Conservation (phyloP, 768 basidiomycete genomes). For the Epithele typhae region DNA sequence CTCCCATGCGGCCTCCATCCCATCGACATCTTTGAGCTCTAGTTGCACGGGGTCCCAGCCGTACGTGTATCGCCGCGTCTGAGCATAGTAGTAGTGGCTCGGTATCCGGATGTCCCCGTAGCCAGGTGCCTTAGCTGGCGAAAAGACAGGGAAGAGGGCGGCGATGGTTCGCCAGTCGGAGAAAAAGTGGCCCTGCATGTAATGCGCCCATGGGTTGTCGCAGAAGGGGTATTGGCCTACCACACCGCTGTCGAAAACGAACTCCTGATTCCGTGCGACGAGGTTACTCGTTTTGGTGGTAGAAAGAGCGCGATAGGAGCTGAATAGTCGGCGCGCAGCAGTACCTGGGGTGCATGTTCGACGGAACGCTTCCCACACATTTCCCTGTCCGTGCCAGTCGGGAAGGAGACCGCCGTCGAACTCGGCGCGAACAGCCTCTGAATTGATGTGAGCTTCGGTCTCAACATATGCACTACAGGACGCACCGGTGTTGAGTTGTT, state of each 20-base stretch:
- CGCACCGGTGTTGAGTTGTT: constrained; percentile 11
- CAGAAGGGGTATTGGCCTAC: constrained; percentile 80
- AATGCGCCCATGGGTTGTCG: constrained; percentile 73
- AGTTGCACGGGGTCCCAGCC: constrained; percentile 81
- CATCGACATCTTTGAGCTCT: constrained; percentile 71
- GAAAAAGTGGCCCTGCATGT: constrained; percentile 93
- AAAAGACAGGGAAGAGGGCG: constrained; percentile 89
- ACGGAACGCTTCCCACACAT: constrained; percentile 92
- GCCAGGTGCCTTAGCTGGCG: constrained; percentile 82
- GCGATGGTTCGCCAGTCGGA: constrained; percentile 92
- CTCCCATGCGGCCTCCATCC: constrained; percentile 87
- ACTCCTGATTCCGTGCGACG: constrained; percentile 40
- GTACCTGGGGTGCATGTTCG: constrained; percentile 82
- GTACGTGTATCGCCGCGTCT: constrained; percentile 79
- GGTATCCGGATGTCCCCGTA: constrained; percentile 92
- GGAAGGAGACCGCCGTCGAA: constrained; percentile 51
- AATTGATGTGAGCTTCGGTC: background rate
- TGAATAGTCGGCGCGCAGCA: constrained; percentile 78
- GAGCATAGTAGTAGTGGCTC: constrained; percentile 93
- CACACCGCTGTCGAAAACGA: constrained; percentile 57
- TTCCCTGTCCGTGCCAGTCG: constrained; percentile 83
- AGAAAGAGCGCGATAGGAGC: constrained; percentile 59
- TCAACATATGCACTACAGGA: background rate
- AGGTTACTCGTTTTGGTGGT: constrained; percentile 26
- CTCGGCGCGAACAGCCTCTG: constrained; percentile 39